Percentiles rank a stretch among this genome's conserved stretches.
These are phyloP conservation scores for Cardamine resedifolia DNA, from an alignment of 345 rosid genomes.

Conservation along the genomic window DNA sequence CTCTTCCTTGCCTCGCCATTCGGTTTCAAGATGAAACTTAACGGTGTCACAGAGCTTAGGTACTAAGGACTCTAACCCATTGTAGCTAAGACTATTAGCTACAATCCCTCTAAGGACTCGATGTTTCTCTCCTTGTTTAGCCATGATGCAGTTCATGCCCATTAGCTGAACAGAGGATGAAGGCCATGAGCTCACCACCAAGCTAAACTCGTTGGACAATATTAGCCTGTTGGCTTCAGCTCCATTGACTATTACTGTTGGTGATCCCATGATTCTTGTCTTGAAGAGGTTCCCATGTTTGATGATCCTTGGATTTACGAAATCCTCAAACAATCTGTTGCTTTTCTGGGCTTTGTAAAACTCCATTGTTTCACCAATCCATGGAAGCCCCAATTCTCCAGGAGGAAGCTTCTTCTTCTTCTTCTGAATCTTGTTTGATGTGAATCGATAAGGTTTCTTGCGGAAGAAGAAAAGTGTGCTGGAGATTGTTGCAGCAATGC, in stretches of 20 bases:
- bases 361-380: constrained; percentile 71
- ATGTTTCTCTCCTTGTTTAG: constrained; percentile 61
- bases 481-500: constrained; percentile 44
- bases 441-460: constrained; percentile 25
- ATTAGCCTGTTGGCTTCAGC: constrained; percentile 64
- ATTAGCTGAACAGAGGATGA: constrained; percentile 64
- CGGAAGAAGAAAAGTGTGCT: constrained; percentile 42
- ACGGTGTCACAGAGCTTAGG: constrained; percentile 56
- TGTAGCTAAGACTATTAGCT: constrained; percentile 43
- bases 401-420: constrained; percentile 57
- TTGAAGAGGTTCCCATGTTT: constrained; percentile 69
- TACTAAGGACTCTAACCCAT: constrained; percentile 49
- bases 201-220: constrained; percentile 67
- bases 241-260: constrained; percentile 63
- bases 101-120: constrained; percentile 49
- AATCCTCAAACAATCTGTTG: constrained; percentile 61
- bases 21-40: constrained; percentile 42
- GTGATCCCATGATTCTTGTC: constrained; percentile 69
- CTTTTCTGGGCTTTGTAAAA: constrained; percentile 63
- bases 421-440: constrained; percentile 3
- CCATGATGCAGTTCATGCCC: constrained; percentile 72
- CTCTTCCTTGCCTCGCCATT: constrained; percentile 49
- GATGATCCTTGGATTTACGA: constrained; percentile 53
- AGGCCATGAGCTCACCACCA: constrained; percentile 85
- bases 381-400: constrained; percentile 65